These are phyloP conservation scores for Ustilago esculenta DNA, from an alignment of 1,284 basidiomycete species.

Conservation along the genomic window DNA sequence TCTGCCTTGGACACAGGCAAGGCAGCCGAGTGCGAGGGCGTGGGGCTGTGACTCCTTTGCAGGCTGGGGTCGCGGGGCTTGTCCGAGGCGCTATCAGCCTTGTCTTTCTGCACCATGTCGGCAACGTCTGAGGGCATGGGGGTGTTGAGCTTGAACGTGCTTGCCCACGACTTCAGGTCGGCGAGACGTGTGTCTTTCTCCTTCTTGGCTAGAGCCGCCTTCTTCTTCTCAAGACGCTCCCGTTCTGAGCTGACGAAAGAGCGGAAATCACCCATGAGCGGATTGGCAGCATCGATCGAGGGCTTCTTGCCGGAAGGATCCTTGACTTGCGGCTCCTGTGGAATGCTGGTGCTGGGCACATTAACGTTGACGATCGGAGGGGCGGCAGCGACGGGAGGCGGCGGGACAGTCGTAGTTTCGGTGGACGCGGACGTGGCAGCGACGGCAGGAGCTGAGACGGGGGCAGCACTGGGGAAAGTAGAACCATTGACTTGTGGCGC, in stretches of 20 bases:
- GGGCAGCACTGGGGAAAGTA: constrained; percentile 43
- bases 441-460: constrained; percentile 12
- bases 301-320: constrained; percentile 31
- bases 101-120: constrained; percentile 70
- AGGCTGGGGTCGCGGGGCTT: constrained; percentile 58
- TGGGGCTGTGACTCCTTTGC: constrained; percentile 58
- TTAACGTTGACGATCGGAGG: constrained; percentile 46
- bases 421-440: constrained; percentile 8
- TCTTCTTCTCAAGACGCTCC: constrained; percentile 76
- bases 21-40: constrained; percentile 34
- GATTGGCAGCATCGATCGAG: constrained; percentile 37
- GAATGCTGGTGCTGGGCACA: constrained; percentile 42
- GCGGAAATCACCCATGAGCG: constrained; percentile 61
- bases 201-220: constrained; percentile 85
- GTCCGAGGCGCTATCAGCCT: constrained; percentile 49
- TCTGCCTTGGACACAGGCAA: constrained; percentile 18
- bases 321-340: constrained; percentile 18
- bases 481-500: constrained; percentile 26
- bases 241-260: constrained; percentile 63
- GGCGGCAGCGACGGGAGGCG: constrained; percentile 11
- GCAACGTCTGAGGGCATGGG: constrained; percentile 93
- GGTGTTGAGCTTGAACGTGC: constrained; percentile 94
- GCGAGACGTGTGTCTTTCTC: constrained; percentile 93
- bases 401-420: constrained; percentile 14
- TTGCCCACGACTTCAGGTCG: constrained; percentile 89